These are phyloP conservation scores for Pythium rhizo-oryzae DNA, from an alignment of 352 stramenopile species.

Conservation along the genomic window DNA sequence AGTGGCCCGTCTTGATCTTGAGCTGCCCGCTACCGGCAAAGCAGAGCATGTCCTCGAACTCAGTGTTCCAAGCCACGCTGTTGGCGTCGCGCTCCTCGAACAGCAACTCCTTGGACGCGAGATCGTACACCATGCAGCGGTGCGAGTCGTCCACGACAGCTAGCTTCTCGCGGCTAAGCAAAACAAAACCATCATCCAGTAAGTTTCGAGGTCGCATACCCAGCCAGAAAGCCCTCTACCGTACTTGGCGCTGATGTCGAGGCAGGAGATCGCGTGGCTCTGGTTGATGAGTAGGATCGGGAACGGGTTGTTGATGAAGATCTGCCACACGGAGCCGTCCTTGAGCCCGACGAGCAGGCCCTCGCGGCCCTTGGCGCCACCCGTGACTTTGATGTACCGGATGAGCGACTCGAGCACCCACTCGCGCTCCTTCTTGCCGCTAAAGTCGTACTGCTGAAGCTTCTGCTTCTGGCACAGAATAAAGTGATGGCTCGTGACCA, in stretches of 20 bases:
- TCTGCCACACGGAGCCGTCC: conserved; percentile 89
- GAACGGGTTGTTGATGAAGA: conserved; percentile 96
- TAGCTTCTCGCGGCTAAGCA: conserved; percentile 78
- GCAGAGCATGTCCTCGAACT: conserved; percentile 95
- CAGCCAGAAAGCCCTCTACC: no score
- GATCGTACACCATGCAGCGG: conserved; percentile 91
- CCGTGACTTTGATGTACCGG: conserved; percentile 92
- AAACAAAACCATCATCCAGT: neutral
- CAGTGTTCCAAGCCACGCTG: conserved; percentile 94
- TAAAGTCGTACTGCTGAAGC: conserved; percentile 93
- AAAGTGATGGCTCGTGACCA: conserved; percentile 91
- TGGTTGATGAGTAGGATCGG: conserved; percentile 92
- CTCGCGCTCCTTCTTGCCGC: conserved; percentile 83
- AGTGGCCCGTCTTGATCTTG: conserved; percentile 91
- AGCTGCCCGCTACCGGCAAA: conserved; percentile 89
- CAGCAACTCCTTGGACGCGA: conserved; percentile 89
- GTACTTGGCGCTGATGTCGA: conserved; percentile 88
- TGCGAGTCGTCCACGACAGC: conserved; percentile 92
- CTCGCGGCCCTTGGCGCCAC: conserved; percentile 88
- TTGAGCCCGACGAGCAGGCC: conserved; percentile 93
- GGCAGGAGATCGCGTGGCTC: conserved; percentile 81
- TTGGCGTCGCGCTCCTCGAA: conserved; percentile 88
- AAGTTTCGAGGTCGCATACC: no score
- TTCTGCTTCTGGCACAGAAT: conserved; percentile 93
- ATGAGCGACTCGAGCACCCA: conserved; percentile 90